These are phyloP conservation scores for Dissophora ornata DNA, from an alignment of 192 early-diverging fungal genomes.

Conservation along the genomic window DNA sequence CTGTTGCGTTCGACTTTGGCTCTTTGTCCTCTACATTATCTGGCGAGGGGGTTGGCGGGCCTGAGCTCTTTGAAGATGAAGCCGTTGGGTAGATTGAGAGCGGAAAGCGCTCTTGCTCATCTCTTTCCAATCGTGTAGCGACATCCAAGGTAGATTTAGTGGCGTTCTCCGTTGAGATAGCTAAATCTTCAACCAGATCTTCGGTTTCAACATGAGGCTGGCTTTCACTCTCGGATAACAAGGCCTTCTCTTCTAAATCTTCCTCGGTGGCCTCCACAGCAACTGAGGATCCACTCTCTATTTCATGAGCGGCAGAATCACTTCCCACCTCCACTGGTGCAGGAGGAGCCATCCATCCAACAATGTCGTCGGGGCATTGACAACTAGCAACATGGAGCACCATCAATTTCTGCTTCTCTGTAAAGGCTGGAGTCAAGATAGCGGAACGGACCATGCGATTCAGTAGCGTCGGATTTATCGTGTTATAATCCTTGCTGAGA, in stretches of 20 bases:
- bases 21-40: neutral
- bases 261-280: too few species aligned
- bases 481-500: slow-evolving; percentile 65
- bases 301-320: too few species aligned
- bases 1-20: neutral
- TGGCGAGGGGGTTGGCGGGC: neutral
- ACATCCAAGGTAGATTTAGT: neutral
- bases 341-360: slow-evolving; percentile 41
- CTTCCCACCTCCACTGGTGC: slow-evolving; percentile 1
- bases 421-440: slow-evolving; percentile 78
- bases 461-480: slow-evolving; percentile 67
- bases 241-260: too few species aligned
- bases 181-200: slow-evolving; percentile 11
- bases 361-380: slow-evolving; percentile 50
- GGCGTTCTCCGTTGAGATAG: neutral
- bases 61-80: neutral
- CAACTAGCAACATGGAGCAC: slow-evolving; percentile 59
- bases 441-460: slow-evolving; percentile 69
- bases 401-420: slow-evolving; percentile 77
- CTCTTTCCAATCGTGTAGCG: too few species aligned
- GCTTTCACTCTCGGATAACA: too few species aligned
- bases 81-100: too few species aligned
- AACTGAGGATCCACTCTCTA: too few species aligned
- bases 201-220: neutral
- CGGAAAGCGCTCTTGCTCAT: too few species aligned